Evolutionary conservation across 2,329 filamentous ascomycete species (phyloP).

Genomic region (Leptographium radiaticola): DNA sequence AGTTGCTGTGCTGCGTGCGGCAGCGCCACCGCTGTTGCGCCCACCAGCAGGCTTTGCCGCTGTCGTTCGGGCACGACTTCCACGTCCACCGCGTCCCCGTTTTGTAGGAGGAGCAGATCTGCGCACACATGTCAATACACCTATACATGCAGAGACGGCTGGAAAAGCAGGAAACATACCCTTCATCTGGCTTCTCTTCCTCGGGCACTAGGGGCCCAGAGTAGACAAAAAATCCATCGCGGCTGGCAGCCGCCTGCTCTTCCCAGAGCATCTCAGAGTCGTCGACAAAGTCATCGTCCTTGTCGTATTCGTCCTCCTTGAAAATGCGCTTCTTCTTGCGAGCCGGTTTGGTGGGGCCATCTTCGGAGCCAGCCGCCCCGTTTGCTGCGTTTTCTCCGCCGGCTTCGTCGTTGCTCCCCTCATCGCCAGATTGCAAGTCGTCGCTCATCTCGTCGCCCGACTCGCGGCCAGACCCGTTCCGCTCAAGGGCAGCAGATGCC

Average conservation of each 20-base stretch:
- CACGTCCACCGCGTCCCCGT: constrained; percentile 43
- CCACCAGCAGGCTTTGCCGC: constrained; percentile 47
- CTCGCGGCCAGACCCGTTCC: constrained; percentile 53
- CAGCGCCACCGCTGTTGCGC: constrained; percentile 38
- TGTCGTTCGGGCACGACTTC: constrained; percentile 31
- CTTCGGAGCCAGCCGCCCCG: constrained; percentile 43
- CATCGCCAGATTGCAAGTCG: constrained; percentile 54
- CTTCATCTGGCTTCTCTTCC: constrained; percentile 56
- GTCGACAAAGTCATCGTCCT: constrained; percentile 75
- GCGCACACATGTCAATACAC: constrained; percentile 20
- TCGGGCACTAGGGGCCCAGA: constrained; percentile 83
- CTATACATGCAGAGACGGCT: neutral
- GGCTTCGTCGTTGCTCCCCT: constrained; percentile 81
- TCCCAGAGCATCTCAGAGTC: constrained; percentile 94
- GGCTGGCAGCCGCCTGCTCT: constrained; percentile 82
- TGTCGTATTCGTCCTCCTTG: constrained; percentile 73
- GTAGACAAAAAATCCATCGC: constrained; percentile 97
- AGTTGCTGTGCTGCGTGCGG: constrained; percentile 62
- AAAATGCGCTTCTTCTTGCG: constrained; percentile 76
- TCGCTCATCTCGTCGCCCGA: constrained; percentile 75
- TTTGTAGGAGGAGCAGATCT: constrained; percentile 65
- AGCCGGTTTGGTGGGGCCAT: constrained; percentile 44
- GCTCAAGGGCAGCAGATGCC: constrained; percentile 73
- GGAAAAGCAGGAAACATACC: constrained; percentile 26
- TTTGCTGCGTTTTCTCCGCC: constrained; percentile 34